A percentile compares a stretch with the other conserved stretches of the same genome.
Evolutionary conservation across 345 rosid species (phyloP).

Genomic region (Limnanthes douglasii): DNA sequence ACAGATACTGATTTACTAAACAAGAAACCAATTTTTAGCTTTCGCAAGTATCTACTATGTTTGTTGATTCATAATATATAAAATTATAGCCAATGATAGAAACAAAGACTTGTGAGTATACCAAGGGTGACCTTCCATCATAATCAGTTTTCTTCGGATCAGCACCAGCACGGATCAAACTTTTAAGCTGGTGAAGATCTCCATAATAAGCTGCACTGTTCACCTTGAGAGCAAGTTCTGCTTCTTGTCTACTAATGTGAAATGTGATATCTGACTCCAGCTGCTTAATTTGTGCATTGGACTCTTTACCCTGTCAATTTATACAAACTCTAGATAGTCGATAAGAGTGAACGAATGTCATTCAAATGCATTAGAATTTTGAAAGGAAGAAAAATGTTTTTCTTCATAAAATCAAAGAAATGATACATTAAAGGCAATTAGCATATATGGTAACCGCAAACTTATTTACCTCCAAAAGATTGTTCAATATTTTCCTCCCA

Average conservation of each 20-base stretch:
- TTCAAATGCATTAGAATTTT: too few relatives aligned
- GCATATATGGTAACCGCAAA: too few relatives aligned
- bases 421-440: too few relatives aligned
- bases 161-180: slow-evolving; percentile 48
- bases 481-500: slow-evolving; percentile 56
- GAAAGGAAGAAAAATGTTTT: background rate
- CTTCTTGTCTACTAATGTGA: slow-evolving; percentile 58
- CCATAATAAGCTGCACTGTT: slow-evolving; percentile 56
- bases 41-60: slow-evolving; percentile 1
- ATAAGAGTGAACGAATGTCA: too few relatives aligned
- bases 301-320: slow-evolving; percentile 43
- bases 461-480: slow-evolving; percentile 41
- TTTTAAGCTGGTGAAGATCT: slow-evolving; percentile 49
- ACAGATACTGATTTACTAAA: too few relatives aligned
- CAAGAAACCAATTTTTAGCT: too few relatives aligned
- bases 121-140: slow-evolving; percentile 78
- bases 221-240: slow-evolving; percentile 46
- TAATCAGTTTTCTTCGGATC: slow-evolving; percentile 61
- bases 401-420: too few relatives aligned
- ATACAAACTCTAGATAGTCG: background rate
- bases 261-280: slow-evolving; percentile 49
- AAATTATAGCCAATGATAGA: slow-evolving; percentile 3
- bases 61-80: background rate
- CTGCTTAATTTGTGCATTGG: slow-evolving; percentile 27
- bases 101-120: slow-evolving; percentile 10